Evolutionary conservation across 164 flowering plant genomes (phyloP), one percentile per base, ranked within the genome.

Genomic region (Dillenia turbinata): DNA sequence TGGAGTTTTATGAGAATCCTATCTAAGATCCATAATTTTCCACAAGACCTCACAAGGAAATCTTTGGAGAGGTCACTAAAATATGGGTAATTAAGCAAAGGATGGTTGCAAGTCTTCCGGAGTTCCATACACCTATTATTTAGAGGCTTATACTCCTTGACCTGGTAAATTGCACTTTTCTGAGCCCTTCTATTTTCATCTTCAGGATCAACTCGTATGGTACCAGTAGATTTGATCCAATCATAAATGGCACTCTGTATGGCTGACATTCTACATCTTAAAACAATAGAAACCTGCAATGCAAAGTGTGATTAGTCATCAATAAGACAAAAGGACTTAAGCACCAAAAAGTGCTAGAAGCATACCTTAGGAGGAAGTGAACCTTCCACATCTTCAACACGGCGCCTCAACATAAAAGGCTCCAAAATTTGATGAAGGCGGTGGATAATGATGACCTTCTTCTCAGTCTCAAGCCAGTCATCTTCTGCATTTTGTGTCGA

Each of bases 391-490:
- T 95, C 99, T 77, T 95, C 99, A 63, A 95, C 96, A 71, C 99
- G 97, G n/a, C 99, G 92, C 62, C 99, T 77, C 60, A 95, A 94
- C 99, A 95, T 95, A 67, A 95, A 95, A 48, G 99, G 99, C 83
- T 95, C 99, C 60, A 95, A 69, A 70, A 95, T 95, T 78, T 95
- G 99, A 81, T 95, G 99, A 61, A 95, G 95, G 45, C 99, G 79
- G 64, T 95, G 99, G 61, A 95, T 95, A 59, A 95, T 84, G 62
- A 95, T 95, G 0, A 95, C 97, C 70, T 95, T 95, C 69, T 95
- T 95, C 58, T 95, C 99, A 19, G 99, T 95, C 79, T 95, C 99
- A 71, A 95, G 97, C 99, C 99, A 95, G 70, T 95, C 99, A 81
- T 95, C 99, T 71, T 95, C 99, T 7, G 79, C 87, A 73, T 78